Evolutionary conservation across 225 moss, liverwort and hornwort species (phyloP), one percentile per base, ranked within the genome.

Genomic region (Antitrichia curtipendula): DNA sequence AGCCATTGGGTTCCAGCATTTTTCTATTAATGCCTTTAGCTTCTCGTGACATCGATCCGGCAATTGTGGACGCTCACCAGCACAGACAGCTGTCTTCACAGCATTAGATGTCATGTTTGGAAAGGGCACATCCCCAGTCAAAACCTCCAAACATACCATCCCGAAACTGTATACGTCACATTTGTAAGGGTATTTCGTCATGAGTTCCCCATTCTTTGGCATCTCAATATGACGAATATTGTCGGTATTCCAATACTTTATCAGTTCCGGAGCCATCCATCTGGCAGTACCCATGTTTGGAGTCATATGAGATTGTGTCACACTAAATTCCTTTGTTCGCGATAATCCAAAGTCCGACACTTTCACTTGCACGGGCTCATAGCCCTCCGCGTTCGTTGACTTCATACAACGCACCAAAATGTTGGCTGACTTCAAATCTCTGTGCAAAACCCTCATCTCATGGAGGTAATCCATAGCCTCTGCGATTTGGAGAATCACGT

Each of bases 131-230:
- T 27, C 43, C 27, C 71, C 71, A 27, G 71, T 71, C 43, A 71
- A 43, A 8, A 71, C 43, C 43, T 71, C 71, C 43, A 71, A 41
- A 43, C 43, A 71, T 0, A 71, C 71, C 71, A 71, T 71, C 27
- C 71, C 71, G 16, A 43, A 71, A 71, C 43, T 71, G 28, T 71
- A 71, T 16, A 71, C 43, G 4, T 71, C 71, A 28, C 24, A 27
- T 9, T 71, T 71, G 43, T 27, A 71, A 9, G 43, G 27, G 3
- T 27, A 16, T 3, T 71, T 27, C 27, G 1, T 6, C 27, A 43
- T 0, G 1, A 25, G 70, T 14, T 41, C 24, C 7, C 4, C 8
- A 70, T 8, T 2, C 25, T 70, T 2, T 0, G 25, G 0, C 6
- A 4, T 14, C 41, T 9, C 15, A 15, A 8, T 13, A 3, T 41